These are phyloP conservation scores for Lasiosphaeria hispida DNA, from an alignment of 495 filamentous ascomycete species.

Conservation along the genomic window DNA sequence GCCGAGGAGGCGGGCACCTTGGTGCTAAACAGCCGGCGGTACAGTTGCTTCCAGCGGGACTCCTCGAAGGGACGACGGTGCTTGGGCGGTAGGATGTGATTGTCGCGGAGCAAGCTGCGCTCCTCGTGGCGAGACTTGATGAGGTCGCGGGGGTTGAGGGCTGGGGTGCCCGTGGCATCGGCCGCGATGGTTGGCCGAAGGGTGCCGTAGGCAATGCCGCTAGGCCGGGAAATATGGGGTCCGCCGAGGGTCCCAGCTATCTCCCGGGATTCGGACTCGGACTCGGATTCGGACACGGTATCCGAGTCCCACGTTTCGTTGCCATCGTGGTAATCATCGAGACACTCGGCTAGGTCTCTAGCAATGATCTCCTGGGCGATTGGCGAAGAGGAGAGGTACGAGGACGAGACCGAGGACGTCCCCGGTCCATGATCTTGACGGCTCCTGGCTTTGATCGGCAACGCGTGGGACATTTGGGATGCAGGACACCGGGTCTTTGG, in stretches of 20 bases:
- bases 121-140: constrained; percentile 68
- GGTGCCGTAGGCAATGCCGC: constrained; percentile 61
- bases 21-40: constrained; percentile 44
- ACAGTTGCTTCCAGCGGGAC: constrained; percentile 28
- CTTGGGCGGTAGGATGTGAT: constrained; percentile 67
- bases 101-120: constrained; percentile 72
- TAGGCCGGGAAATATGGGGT: constrained; percentile 65
- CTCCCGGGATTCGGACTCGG: constrained; percentile 42
- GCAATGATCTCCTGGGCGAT: constrained; percentile 68
- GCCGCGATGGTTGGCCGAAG: constrained; percentile 42
- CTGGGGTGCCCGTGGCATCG: constrained; percentile 52
- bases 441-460: constrained; percentile 13
- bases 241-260: constrained; percentile 36
- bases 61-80: constrained; percentile 32
- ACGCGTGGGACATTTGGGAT: constrained; percentile 13
- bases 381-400: constrained; percentile 38
- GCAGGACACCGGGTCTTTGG: not conserved
- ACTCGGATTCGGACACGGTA: not conserved
- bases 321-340: constrained; percentile 38
- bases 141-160: constrained; percentile 46
- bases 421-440: constrained; percentile 10
- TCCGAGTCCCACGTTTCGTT: constrained; percentile 24
- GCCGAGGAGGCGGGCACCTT: constrained; percentile 54
- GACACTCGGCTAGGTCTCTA: constrained; percentile 60
- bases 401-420: constrained; percentile 40